These are phyloP conservation scores for Neurospora sp. DNA, from an alignment of 495 filamentous ascomycete genomes.

Conservation along the genomic window DNA sequence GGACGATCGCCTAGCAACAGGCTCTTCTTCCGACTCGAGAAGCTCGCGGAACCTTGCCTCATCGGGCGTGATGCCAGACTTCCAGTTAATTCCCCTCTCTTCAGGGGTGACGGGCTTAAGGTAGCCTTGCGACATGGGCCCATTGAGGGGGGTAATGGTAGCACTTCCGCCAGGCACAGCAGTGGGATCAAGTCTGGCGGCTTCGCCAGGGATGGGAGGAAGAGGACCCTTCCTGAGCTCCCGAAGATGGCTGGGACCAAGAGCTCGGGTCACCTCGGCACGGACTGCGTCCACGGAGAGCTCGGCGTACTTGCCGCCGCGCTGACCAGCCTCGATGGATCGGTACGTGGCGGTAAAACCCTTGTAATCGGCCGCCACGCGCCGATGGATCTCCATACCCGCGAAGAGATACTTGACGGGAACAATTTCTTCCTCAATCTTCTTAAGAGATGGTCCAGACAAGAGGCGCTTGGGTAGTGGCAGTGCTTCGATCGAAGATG, in stretches of 20 bases:
- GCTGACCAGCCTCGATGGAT: constrained; percentile 32
- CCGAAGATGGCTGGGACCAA: not conserved
- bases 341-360: constrained; percentile 34
- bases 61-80: not conserved
- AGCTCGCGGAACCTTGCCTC: not conserved
- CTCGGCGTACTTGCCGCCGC: constrained; percentile 31
- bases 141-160: not conserved
- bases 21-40: not conserved
- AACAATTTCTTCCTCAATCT: constrained; percentile 10
- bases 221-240: not conserved
- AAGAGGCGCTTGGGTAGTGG: constrained; percentile 25
- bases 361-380: constrained; percentile 23
- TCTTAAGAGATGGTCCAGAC: not conserved
- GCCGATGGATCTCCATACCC: constrained; percentile 32
- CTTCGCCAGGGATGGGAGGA: not conserved
- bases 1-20: not conserved
- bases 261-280: not conserved
- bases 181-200: not conserved
- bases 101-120: not conserved
- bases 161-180: not conserved
- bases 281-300: constrained; percentile 30
- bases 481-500: constrained; percentile 23
- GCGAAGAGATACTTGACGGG: constrained; percentile 36
- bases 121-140: not conserved
- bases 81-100: not conserved